Evolutionary conservation across 2,329 filamentous ascomycete genomes (phyloP), one percentile per base, ranked within the genome.

Genomic region (Tolypocladium ovalisporum): DNA sequence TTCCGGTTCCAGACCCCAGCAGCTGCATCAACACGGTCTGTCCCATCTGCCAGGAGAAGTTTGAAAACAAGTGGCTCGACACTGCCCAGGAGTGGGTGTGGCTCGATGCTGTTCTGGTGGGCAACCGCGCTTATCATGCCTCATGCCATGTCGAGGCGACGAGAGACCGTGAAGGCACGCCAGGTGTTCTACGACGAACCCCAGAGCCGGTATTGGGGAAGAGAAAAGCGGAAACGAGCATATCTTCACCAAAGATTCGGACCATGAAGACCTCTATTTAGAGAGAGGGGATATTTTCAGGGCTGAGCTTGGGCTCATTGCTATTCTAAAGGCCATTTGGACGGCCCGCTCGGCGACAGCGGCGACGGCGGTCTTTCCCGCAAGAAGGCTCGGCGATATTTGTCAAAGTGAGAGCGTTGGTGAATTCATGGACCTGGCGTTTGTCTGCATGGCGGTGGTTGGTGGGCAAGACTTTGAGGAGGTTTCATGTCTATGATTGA

Each of bases 21-120:
- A 80, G 83, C 32, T 79, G 88, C 32, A 83, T 87, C 58, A 92
- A 90, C 67, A 87, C 84, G 19, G 81, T 88, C 1, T 99, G 94
- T 67, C 90, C 91, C 2, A 96, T 99, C 64, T 97, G 94, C 70
- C 92, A 96, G 70, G 94, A 99, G 69, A 88, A 88, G 63, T 97
- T 99, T 65, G 88, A 95, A 73, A 90, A 89, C 62, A 88, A 88
- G 62, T 97, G 91, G 88, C 85, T 93, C 8, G 90, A 95, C 65
- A 90, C 95, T 61, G 89, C 88, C 22, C 91, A 97, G 71, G 93
- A 99, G 67, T 97, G 92, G 82, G 93, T 99, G 44, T 97, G 94
- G 89, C 87, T 90, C 71, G 93, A 99, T 71, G 89, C 93, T 0
- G 79, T 89, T 54, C 82, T 87, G 62, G 83, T 95, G 35, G 89